These are phyloP conservation scores for Talaromyces sp. DNA, from an alignment of 2,329 filamentous ascomycete species.

Conservation along the genomic window DNA sequence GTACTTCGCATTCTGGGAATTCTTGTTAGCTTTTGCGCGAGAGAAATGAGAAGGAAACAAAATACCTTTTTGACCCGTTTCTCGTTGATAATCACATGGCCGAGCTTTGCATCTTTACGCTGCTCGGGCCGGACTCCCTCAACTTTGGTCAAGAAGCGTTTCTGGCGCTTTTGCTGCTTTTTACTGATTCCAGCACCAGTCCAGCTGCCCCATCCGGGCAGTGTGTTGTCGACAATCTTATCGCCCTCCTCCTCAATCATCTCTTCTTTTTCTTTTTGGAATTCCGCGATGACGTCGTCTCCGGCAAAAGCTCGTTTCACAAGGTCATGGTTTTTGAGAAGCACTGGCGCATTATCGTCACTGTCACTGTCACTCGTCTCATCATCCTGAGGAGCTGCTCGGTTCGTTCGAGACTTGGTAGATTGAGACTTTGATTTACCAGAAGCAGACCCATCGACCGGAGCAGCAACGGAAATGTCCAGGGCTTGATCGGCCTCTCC, in stretches of 20 bases:
- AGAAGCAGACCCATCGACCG: conserved; percentile 15
- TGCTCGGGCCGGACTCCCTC: conserved; percentile 71
- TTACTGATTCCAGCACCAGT: conserved; percentile 75
- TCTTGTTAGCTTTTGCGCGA: conserved; percentile 1
- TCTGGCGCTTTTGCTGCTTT: conserved; percentile 56
- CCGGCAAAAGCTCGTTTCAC: conserved; percentile 83
- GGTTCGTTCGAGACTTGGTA: neutral
- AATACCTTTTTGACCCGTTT: conserved; percentile 79
- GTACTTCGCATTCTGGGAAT: conserved; percentile 70
- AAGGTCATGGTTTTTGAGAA: conserved; percentile 56
- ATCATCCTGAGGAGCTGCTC: conserved; percentile 28
- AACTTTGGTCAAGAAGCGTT: conserved; percentile 45
- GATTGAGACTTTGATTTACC: conserved; percentile 10
- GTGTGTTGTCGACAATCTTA: conserved; percentile 73
- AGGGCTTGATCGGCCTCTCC: conserved; percentile 20
- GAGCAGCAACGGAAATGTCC: conserved; percentile 6
- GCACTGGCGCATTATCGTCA: conserved; percentile 36
- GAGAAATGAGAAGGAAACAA: conserved; percentile 5
- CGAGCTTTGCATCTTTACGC: conserved; percentile 75
- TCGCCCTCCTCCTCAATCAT: conserved; percentile 72
- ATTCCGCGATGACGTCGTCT: conserved; percentile 75
- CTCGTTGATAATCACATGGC: conserved; percentile 87
- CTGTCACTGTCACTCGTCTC: conserved; percentile 29
- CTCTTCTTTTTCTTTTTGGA: conserved; percentile 72
- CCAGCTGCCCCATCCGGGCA: conserved; percentile 95